A percentile compares a stretch with the other conserved stretches of the same genome.
Evolutionary conservation across 2,329 filamentous ascomycete species (phyloP).

Genomic region (Chrysoporthe deuterocubensis): DNA sequence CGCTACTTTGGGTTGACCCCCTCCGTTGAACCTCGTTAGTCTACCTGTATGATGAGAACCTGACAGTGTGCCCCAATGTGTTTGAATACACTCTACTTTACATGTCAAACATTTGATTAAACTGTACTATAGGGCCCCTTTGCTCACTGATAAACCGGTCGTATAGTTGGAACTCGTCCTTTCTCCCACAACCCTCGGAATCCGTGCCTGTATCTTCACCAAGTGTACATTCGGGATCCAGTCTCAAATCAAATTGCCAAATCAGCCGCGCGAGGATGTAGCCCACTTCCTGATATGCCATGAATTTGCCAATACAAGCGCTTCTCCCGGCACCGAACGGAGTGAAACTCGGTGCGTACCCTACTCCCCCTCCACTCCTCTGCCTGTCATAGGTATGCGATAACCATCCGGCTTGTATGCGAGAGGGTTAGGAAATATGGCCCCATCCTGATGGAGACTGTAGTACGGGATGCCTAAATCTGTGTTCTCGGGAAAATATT

Average conservation of each 20-base stretch:
- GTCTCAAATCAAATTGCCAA: background rate
- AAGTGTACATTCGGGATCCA: background rate
- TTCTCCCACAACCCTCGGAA: background rate
- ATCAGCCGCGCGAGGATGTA: conserved; percentile 7
- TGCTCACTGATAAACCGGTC: conserved; percentile 7
- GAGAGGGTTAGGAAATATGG: no score
- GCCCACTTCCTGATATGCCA: conserved; percentile 2
- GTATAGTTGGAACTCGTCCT: conserved; percentile 10
- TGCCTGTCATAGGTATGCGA: background rate
- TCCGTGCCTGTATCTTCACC: background rate
- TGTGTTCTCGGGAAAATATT: no score
- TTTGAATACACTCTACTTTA: no score
- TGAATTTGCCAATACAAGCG: background rate
- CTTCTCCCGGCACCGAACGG: conserved; percentile 2
- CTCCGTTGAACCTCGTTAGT: no score
- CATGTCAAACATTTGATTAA: background rate
- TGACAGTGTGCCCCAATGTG: no score
- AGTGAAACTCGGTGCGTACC: background rate
- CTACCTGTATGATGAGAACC: no score
- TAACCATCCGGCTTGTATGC: no score
- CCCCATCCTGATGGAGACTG: no score
- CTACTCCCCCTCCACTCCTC: background rate
- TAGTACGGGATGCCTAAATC: no score
- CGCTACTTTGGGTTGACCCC: no score
- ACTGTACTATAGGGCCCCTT: background rate